Conservation (phyloP, 345 rosid species). For the Populus simonii region DNA sequence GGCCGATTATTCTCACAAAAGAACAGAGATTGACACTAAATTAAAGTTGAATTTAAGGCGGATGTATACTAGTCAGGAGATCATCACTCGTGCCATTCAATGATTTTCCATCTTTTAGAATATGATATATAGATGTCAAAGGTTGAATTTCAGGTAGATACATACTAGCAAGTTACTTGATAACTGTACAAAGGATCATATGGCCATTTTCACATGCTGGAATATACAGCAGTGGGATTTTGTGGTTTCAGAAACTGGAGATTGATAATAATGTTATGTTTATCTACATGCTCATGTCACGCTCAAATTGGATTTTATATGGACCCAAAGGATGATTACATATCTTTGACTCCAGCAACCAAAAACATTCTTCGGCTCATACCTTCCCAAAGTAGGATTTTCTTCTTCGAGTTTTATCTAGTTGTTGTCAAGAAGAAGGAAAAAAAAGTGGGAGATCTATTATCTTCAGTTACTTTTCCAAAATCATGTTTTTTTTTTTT, state of each 20-base stretch:
- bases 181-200: background rate
- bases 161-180: background rate
- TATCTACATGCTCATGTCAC: background rate
- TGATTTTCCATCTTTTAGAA: background rate
- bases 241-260: background rate
- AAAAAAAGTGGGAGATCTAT: background rate
- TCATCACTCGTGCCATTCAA: background rate
- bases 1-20: too few species aligned
- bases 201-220: background rate
- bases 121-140: background rate
- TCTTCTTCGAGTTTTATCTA: background rate
- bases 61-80: background rate
- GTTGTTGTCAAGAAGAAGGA: background rate
- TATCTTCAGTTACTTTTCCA: background rate
- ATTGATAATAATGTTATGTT: background rate
- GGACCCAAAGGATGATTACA: background rate
- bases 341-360: background rate
- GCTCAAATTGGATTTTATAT: background rate
- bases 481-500: too few species aligned
- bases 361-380: background rate
- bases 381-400: background rate
- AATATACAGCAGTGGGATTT: background rate
- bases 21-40: too few species aligned
- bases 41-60: background rate
- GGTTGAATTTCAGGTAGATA: background rate